Base-by-base conservation (phyloP, 345 rosid genomes). In the Dipteronia dyeriana region DNA sequence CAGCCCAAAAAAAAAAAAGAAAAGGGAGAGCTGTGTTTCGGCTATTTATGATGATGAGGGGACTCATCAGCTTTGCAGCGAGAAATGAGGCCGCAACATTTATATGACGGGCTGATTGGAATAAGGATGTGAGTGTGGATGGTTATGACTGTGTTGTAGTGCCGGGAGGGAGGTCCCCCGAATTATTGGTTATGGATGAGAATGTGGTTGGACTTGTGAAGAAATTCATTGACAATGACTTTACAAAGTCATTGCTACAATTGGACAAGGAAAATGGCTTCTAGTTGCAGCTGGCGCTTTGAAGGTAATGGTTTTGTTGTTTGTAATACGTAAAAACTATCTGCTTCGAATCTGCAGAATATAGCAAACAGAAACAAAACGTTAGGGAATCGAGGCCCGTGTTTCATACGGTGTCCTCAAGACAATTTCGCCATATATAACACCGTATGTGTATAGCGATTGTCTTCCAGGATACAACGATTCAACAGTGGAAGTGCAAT, bases 91-190 rank as follows among this genome's bases (percentile, higher is more conserved):
- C 0, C 91, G 86, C 78, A 86, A 75, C 81, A 82, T 84, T 67
- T 79, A 75, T 16, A 70, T 85, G n/a, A 88, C 89, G n/a, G 1
- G 67, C 80, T 39, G 73, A 79, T 16, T 86, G 88, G 91, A 80
- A 78, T 31, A 31, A 31, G 25, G 88, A 85, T 60, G 63, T 83
- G 57, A 39, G 56, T 9, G 83, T 83, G 2, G 80, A 81, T 76
- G 80, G 83, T 12, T 88, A 88, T 20, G 89, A 88, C 66, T 84
- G 91, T 68, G 75, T 88, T 14, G 80, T 88, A 3, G 76, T 86
- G 51, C 91, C 91, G 0, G 89, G 89, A 67, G 91, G 91, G 68
- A 82, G 91, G 75, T 83, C 84, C 9, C 89, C 89, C 0, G 91
- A 88, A 76, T 70, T 88, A 26, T 76, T 88, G 69, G 87, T 88